Evolutionary conservation across 495 filamentous ascomycete species (phyloP).

Genomic region (Penicillium herquei): DNA sequence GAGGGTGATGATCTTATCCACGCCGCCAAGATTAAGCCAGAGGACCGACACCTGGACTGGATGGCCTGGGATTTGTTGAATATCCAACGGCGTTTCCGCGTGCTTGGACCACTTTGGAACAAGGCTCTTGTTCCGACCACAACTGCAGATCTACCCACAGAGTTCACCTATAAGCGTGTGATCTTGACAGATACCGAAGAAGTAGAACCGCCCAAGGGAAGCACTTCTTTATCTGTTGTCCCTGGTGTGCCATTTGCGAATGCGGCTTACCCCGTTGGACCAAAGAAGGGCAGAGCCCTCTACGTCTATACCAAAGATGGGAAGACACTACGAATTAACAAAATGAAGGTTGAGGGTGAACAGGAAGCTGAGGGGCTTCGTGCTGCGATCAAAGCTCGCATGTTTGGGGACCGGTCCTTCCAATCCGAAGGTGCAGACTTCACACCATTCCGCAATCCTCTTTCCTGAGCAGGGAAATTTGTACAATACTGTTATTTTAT

Average conservation of each 20-base stretch:
- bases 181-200: conserved; percentile 42
- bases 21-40: conserved; percentile 53
- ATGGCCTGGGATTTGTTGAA: conserved; percentile 43
- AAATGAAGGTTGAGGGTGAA: conserved; percentile 47
- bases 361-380: conserved; percentile 34
- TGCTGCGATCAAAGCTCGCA: conserved; percentile 43
- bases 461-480: conserved; percentile 23
- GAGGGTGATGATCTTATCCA: conserved; percentile 27
- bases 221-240: conserved; percentile 25
- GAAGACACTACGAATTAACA: conserved; percentile 36
- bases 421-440: conserved; percentile 24
- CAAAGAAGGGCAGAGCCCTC: conserved; percentile 29
- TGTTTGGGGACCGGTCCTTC: conserved; percentile 37
- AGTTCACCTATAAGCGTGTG: conserved; percentile 35
- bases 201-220: conserved; percentile 29
- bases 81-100: conserved; percentile 47
- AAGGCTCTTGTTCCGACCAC: conserved; percentile 30
- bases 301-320: conserved; percentile 41
- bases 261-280: conserved; percentile 24
- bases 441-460: conserved; percentile 39
- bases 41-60: conserved; percentile 56
- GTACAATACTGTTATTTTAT: conserved; percentile 10
- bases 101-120: conserved; percentile 57
- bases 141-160: conserved; percentile 8
- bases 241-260: conserved; percentile 43